Evolutionary conservation across 1,139 yeast genomes (phyloP).

Genomic region (Yarrowia galli): DNA sequence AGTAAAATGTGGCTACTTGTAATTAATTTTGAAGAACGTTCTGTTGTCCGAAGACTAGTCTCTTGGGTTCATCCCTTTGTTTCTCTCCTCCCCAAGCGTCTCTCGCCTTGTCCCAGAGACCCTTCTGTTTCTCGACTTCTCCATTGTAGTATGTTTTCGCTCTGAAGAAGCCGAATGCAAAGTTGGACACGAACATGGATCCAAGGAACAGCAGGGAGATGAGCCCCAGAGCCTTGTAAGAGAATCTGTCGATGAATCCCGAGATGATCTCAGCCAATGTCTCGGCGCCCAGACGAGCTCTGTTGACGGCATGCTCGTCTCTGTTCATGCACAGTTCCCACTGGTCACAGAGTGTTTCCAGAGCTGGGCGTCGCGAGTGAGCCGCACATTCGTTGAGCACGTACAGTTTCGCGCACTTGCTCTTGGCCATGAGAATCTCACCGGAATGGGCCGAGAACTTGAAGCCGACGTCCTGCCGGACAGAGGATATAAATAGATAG

Average conservation of each 20-base stretch:
- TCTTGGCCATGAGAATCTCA: constrained; percentile 65
- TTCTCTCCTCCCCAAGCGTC: constrained; percentile 4
- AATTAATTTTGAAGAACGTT: constrained; percentile 3
- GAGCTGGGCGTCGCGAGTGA: constrained; percentile 63
- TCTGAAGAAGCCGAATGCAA: constrained; percentile 42
- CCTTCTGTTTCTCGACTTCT: constrained; percentile 28
- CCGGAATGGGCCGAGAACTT: constrained; percentile 64
- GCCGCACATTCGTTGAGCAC: constrained; percentile 68
- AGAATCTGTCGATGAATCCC: constrained; percentile 72
- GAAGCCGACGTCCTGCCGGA: constrained; percentile 69
- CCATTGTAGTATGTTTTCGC: constrained; percentile 24
- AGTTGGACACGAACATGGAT: constrained; percentile 54
- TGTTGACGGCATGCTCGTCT: constrained; percentile 76
- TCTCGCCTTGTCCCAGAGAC: constrained; percentile 20
- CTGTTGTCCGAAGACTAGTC: background rate
- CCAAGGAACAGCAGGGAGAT: constrained; percentile 51
- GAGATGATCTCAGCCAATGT: constrained; percentile 78
- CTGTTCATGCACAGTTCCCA: constrained; percentile 85
- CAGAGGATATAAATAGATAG: constrained; percentile 60
- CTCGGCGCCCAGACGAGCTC: constrained; percentile 74
- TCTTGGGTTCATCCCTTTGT: background rate
- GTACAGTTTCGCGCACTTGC: constrained; percentile 71
- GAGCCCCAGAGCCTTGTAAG: constrained; percentile 68
- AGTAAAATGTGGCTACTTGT: too few relatives aligned
- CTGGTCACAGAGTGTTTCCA: constrained; percentile 68